phyloP scores from a whole-genome alignment of 2,329 filamentous ascomycete species.

The Helotiales sp. region DNA sequence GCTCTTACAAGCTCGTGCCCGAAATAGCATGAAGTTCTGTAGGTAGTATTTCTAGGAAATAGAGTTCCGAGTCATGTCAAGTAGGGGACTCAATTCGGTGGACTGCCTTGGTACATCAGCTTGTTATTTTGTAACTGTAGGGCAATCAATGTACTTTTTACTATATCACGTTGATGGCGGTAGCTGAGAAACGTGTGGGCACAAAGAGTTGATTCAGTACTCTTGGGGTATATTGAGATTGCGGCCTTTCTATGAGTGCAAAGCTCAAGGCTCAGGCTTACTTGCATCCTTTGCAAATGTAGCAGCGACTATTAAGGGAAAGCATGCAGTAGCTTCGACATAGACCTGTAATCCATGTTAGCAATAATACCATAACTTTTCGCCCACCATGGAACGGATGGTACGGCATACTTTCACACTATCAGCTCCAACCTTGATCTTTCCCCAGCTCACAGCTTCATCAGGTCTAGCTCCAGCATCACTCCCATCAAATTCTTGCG shows the following conservation, averaged over 20 bases:
- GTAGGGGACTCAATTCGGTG: too few relatives aligned
- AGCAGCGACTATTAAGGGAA: conserved; percentile 66
- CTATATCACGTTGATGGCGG: too few relatives aligned
- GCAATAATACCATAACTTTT: background rate
- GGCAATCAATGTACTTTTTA: too few relatives aligned
- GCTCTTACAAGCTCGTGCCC: background rate
- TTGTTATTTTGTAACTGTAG: too few relatives aligned
- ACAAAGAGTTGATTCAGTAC: too few relatives aligned
- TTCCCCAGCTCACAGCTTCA: conserved; percentile 97
- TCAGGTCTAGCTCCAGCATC: conserved; percentile 94
- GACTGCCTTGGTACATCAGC: too few relatives aligned
- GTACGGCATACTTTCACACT: conserved; percentile 75
- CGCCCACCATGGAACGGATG: conserved; percentile 4
- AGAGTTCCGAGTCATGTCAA: too few relatives aligned
- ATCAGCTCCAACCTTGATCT: conserved; percentile 87
- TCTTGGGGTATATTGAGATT: background rate
- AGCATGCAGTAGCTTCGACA: conserved; percentile 63
- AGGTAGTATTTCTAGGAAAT: too few relatives aligned
- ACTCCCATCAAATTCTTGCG: conserved; percentile 94
- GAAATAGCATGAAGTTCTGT: too few relatives aligned
- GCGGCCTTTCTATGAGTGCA: background rate
- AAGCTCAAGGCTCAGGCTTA: background rate
- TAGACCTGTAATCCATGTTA: conserved; percentile 52
- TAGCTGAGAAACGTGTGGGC: too few relatives aligned
- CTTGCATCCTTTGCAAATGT: conserved; percentile 56